Evolutionary conservation across 345 rosid species (phyloP), one percentile per base, ranked within the genome.

Genomic region (Arabis hirsuta): DNA sequence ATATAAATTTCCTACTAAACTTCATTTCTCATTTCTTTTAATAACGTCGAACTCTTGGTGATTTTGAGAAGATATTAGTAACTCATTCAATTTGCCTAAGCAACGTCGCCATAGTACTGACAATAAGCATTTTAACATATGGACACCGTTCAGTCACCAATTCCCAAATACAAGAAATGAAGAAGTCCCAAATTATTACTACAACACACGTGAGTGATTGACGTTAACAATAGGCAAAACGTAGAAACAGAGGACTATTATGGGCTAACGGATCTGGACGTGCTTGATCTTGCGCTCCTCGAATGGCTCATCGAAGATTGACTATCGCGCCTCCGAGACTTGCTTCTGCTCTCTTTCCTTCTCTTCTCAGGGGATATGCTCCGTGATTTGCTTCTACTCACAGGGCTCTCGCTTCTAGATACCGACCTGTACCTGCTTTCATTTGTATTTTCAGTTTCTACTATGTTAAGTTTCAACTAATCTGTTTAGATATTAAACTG

Each of bases 261-360:
- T 14, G 91, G 88, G 62, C 80, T 82, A n/a, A 57, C 80, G 16
- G 93, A 86, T 76, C 98, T 79, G 2, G 95, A 85, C 34, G 93
- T 84, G 60, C 85, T 70, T 9, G 85, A 88, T 68, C 92, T 82
- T 7, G 92, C 83, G 19, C 83, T 81, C 77, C 82, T 50, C 20
- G 67, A 38, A 47, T 60, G 62, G 55, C 73, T 71, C 73, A 81
- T 79, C 3, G 85, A 70, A 31, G 82, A 67, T 67, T 54, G 76
- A 20, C 85, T 69, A 47, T 74, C 83, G 1, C 26, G 20, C 32
- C 58, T 71, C 13, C 11, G 65, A 50, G 78, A 59, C 14, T 32
- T 29, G 24, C 72, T 57, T 75, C 64, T 63, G 39, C 65, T 53
- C 47, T 36, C 55, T 44, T 55, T 82, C 81, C 81, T 77, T 12